phyloP scores from a whole-genome alignment of 768 basidiomycete species.

The Hericium coralloides region DNA sequence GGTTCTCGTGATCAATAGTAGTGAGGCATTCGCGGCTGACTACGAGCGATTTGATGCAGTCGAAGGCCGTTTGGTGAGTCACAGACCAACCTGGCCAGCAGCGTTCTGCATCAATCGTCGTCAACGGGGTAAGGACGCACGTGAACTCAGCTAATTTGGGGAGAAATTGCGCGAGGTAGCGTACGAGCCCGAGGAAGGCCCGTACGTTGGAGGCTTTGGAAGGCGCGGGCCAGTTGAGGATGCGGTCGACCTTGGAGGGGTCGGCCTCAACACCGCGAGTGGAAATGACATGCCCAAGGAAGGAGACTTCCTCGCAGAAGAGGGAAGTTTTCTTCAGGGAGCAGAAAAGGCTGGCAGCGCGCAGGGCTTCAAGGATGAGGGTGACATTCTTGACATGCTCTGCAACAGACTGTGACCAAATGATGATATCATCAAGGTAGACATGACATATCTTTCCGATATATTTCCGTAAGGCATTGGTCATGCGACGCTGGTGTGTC shows the following conservation, averaged over 20 bases:
- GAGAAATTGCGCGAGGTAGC: background rate
- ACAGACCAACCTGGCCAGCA: background rate
- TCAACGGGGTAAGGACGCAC: background rate
- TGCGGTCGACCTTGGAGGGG: background rate
- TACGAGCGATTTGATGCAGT: conserved; percentile 12
- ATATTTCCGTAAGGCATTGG: background rate
- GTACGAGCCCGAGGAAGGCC: background rate
- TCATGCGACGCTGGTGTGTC: conserved; percentile 22
- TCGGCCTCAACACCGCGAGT: conserved; percentile 22
- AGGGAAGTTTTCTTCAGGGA: conserved; percentile 21
- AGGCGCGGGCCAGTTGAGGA: background rate
- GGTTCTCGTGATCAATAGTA: conserved; percentile 24
- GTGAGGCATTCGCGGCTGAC: no score
- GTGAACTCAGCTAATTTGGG: background rate
- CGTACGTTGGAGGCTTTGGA: background rate
- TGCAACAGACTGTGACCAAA: conserved; percentile 3
- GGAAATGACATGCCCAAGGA: conserved; percentile 27
- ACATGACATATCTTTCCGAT: background rate
- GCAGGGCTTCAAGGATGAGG: conserved; percentile 15
- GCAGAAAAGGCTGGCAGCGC: conserved; percentile 16
- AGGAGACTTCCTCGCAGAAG: conserved; percentile 19
- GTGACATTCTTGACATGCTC: conserved; percentile 18
- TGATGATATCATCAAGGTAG: background rate
- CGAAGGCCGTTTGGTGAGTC: background rate
- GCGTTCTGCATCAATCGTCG: background rate